Percentiles rank a stretch among this genome's conserved stretches.
Conservation (phyloP, 768 basidiomycete species). For the Mycena metata region DNA sequence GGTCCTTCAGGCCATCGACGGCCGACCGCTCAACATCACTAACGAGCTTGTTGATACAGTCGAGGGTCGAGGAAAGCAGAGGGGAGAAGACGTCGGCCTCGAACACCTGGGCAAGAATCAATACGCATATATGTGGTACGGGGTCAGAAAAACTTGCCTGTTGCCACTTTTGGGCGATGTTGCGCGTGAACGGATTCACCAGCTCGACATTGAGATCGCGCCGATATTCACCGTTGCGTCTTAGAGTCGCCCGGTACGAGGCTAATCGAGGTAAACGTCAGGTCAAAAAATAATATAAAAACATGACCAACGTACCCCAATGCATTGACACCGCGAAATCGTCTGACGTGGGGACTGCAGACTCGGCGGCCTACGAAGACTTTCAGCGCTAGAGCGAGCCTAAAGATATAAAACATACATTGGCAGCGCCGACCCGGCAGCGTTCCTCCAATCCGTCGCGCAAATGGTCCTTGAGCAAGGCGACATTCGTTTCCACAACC, state of each 20-base stretch:
- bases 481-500: conserved; percentile 60
- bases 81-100: conserved; percentile 68
- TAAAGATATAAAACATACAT: conserved; percentile 51
- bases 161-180: conserved; percentile 70
- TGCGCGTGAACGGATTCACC: conserved; percentile 67
- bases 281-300: neutral
- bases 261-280: conserved; percentile 46
- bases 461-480: conserved; percentile 62
- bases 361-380: conserved; percentile 52
- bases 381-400: neutral
- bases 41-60: conserved; percentile 59
- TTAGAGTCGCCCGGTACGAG: conserved; percentile 62
- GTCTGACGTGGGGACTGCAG: conserved; percentile 63
- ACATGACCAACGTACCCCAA: conserved; percentile 59
- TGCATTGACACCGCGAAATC: conserved; percentile 68
- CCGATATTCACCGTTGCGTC: conserved; percentile 68
- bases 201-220: conserved; percentile 74
- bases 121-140: neutral
- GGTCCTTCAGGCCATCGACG: conserved; percentile 65
- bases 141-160: conserved; percentile 40
- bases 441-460: conserved; percentile 71
- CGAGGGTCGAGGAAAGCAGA: conserved; percentile 56
- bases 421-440: conserved; percentile 63
- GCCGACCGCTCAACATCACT: conserved; percentile 66
- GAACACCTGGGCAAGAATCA: conserved; percentile 51